Evolutionary conservation across 345 rosid genomes (phyloP).

Genomic region (Eucalyptus coolabah): DNA sequence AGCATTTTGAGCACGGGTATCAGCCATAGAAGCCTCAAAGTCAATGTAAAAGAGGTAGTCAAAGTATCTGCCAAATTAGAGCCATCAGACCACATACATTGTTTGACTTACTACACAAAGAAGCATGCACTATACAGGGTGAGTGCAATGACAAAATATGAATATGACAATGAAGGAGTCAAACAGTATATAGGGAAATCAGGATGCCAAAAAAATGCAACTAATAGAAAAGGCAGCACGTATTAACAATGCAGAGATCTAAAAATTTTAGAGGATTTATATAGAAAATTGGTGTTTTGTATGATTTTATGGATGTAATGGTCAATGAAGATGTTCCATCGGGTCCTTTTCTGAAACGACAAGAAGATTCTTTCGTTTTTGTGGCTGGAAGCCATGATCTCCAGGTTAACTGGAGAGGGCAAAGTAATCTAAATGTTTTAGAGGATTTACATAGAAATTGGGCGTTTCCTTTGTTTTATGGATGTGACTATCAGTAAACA

Average conservation of each 20-base stretch:
- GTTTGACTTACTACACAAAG: not conserved
- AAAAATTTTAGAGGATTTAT: not conserved
- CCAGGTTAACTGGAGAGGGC: not conserved
- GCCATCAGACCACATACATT: not conserved
- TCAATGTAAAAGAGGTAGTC: conserved; percentile 44
- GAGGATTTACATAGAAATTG: not conserved
- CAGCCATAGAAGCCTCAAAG: conserved; percentile 59
- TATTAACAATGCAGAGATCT: not conserved
- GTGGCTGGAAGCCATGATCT: not conserved
- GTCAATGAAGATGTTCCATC: not conserved
- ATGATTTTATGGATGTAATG: not conserved
- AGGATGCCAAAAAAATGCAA: not conserved
- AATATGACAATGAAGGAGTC: not conserved
- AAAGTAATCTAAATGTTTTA: not conserved
- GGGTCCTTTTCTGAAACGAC: not conserved
- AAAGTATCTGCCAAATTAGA: conserved; percentile 22
- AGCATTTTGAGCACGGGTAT: conserved; percentile 39
- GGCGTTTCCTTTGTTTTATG: not conserved
- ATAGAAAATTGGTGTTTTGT: not conserved
- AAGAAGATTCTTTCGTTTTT: not conserved
- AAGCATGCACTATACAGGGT: not conserved
- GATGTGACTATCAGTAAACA: not conserved
- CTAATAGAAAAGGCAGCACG: not conserved
- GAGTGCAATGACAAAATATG: not conserved
- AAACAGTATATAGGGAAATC: not conserved